Evolutionary conservation across 2,329 filamentous ascomycete species (phyloP).

Genomic region (Pseudocercospora musae): DNA sequence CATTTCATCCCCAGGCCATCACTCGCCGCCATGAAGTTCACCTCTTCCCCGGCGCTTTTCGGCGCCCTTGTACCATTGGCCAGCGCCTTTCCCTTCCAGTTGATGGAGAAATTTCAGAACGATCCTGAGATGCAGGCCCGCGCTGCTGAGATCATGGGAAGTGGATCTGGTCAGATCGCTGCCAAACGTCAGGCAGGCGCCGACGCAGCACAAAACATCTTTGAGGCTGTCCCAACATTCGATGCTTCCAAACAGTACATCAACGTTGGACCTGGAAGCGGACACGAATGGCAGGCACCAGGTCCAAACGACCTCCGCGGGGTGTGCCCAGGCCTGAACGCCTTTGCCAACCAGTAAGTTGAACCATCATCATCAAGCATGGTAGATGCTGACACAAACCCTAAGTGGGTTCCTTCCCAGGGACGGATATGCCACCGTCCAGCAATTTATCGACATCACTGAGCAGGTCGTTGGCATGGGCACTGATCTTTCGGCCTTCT

Average conservation of each 20-base stretch:
- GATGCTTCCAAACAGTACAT: conserved; percentile 31
- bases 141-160: conserved; percentile 8
- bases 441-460: no score
- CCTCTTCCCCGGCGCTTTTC: conserved; percentile 13
- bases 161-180: neutral
- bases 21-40: conserved; percentile 18
- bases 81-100: conserved; percentile 15
- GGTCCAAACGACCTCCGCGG: conserved; percentile 31
- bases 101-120: conserved; percentile 15
- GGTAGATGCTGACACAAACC: no score
- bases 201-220: conserved; percentile 23
- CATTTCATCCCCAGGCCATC: neutral
- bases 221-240: conserved; percentile 30
- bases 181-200: conserved; percentile 25
- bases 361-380: no score
- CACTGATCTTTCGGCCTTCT: conserved; percentile 3
- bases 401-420: conserved; percentile 24
- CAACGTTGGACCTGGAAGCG: conserved; percentile 25
- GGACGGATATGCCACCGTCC: no score
- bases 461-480: no score
- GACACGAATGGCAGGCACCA: conserved; percentile 31
- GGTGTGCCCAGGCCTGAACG: conserved; percentile 29
- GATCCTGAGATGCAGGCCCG: conserved; percentile 16
- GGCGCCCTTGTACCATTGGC: conserved; percentile 12
- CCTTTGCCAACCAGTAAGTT: conserved; percentile 26